phyloP scores from a whole-genome alignment of 352 stramenopile species.

The Pythium diclinum region DNA sequence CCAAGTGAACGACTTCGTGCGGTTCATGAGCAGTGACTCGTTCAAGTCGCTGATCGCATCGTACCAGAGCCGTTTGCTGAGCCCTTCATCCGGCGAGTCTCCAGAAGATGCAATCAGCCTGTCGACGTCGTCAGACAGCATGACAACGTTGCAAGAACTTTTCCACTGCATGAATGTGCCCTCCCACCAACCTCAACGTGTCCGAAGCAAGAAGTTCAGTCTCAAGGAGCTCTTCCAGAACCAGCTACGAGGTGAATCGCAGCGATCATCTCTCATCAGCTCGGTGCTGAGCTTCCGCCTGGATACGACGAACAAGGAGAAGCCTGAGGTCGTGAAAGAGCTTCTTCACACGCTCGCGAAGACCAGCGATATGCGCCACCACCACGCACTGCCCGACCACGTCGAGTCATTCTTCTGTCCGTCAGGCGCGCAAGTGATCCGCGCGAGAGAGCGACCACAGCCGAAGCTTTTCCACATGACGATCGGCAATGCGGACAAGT shows the following conservation, averaged over 20 bases:
- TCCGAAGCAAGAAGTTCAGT: constrained; percentile 69
- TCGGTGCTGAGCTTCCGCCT: constrained; percentile 68
- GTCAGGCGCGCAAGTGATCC: constrained; percentile 53
- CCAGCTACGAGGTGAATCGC: constrained; percentile 53
- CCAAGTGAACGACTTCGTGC: constrained; percentile 85
- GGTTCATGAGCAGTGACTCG: constrained; percentile 79
- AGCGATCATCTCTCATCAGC: constrained; percentile 67
- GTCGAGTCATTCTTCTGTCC: constrained; percentile 82
- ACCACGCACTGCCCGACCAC: constrained; percentile 80
- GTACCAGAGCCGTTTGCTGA: constrained; percentile 73
- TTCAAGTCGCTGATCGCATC: constrained; percentile 77
- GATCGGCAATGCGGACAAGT: constrained; percentile 76
- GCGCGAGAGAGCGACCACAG: constrained; percentile 48
- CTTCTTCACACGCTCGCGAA: constrained; percentile 70
- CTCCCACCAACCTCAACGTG: constrained; percentile 73
- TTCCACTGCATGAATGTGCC: constrained; percentile 87
- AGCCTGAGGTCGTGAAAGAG: constrained; percentile 61
- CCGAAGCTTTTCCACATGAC: constrained; percentile 82
- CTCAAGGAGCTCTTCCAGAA: constrained; percentile 62
- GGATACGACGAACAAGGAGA: constrained; percentile 53
- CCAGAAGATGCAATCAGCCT: constrained; percentile 27
- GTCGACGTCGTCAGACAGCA: constrained; percentile 59
- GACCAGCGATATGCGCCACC: constrained; percentile 61
- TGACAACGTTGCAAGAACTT: constrained; percentile 83
- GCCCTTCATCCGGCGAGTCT: constrained; percentile 37